Evolutionary conservation across 2,329 filamentous ascomycete genomes (phyloP).

Genomic region (Aspergillus fischeri): DNA sequence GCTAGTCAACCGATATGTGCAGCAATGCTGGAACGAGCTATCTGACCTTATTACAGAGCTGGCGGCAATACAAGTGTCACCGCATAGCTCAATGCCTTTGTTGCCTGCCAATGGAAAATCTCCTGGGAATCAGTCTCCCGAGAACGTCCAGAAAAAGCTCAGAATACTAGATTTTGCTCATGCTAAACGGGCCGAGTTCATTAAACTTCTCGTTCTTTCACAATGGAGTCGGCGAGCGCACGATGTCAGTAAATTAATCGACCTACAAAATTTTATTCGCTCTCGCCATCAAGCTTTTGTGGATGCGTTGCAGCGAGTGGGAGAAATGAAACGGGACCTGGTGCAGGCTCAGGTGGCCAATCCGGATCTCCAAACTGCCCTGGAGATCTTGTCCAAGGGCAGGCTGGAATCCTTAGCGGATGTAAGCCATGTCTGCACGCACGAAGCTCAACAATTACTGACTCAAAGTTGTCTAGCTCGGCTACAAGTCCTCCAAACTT

Average conservation of each 20-base stretch:
- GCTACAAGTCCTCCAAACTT: slow-evolving; percentile 70
- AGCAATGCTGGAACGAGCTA: slow-evolving; percentile 77
- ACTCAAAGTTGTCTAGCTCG: slow-evolving; percentile 49
- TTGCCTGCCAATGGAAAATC: slow-evolving; percentile 24
- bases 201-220: slow-evolving; percentile 84
- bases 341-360: slow-evolving; percentile 73
- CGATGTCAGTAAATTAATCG: slow-evolving; percentile 81
- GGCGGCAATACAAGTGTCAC: slow-evolving; percentile 61
- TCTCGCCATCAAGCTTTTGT: slow-evolving; percentile 59
- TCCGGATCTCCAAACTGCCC: slow-evolving; percentile 84
- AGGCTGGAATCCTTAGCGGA: slow-evolving; percentile 75
- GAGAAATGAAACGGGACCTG: slow-evolving; percentile 69
- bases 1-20: slow-evolving; percentile 72
- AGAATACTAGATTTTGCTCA: slow-evolving; percentile 73
- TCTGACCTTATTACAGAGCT: slow-evolving; percentile 66
- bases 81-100: slow-evolving; percentile 32
- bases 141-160: slow-evolving; percentile 73
- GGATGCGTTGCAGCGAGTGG: slow-evolving; percentile 58
- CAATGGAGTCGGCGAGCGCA: slow-evolving; percentile 81
- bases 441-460: slow-evolving; percentile 7
- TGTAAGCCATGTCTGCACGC: slow-evolving; percentile 45
- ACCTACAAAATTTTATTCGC: slow-evolving; percentile 73
- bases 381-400: slow-evolving; percentile 77
- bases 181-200: slow-evolving; percentile 77
- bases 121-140: slow-evolving; percentile 38